Base-by-base conservation (phyloP, 192 early-diverging fungal species). In the Umbelopsis vinacea region DNA sequence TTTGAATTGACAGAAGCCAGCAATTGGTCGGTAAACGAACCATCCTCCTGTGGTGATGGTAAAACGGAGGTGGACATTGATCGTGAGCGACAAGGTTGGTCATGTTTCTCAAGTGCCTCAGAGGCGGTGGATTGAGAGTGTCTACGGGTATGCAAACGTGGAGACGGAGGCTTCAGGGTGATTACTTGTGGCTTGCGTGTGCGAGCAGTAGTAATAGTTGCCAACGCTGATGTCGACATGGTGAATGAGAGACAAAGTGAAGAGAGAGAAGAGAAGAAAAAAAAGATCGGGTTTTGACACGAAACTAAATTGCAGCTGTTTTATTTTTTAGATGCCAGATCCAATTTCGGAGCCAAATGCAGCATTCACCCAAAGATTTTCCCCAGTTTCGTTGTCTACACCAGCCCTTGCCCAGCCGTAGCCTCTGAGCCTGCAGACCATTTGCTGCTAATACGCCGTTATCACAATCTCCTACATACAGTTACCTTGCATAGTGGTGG, bases 1-100 rank as follows among this genome's bases (percentile, higher is more conserved):
- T 74, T 81, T 35, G 46, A 46, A 50, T 77, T 77, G 37, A 72
- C 4, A 67, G 74, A 69, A 73, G 73, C 53, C 76, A 82, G 22
- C 67, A 82, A 6, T 68, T 80, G 43, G 48, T 70, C 66, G 14
- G 81, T 72, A 3, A 75, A 72, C 45, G 57, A 71, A 7, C 71
- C 53, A n/a, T 83, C 76, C 26, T 76, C 77, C 23, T 73, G 57
- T 8, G 40, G 57, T 8, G 40, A 43, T 43, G 57, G 33, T 33
- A 63, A 17, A 19, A 63, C 57, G 4, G 57, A 63, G 26, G 57
- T 63, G 5, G 57, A 63, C 29, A 63, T 7, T 37, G 57, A 63
- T 12, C 57, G 26, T 38, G 57, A 63, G 26, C 57, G 57, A 63
- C 4, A 15, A 29, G 4, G 24, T 17, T 63, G 57, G 48, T 50